phyloP scores from a whole-genome alignment of 2,329 filamentous ascomycete species.

The Cercospora citrullina region DNA sequence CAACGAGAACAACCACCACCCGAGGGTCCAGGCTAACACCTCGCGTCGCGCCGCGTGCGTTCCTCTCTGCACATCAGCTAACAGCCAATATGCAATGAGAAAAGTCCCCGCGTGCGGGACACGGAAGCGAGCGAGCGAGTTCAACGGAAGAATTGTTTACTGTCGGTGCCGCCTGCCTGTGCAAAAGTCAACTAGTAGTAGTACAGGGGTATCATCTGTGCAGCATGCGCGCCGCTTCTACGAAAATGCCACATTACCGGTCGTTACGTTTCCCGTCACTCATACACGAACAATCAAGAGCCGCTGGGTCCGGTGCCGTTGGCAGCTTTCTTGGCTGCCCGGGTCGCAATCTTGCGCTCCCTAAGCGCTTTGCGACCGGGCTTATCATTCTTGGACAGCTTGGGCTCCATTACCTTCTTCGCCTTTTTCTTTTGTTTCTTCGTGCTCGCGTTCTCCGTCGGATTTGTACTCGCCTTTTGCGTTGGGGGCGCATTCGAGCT shows the following conservation, averaged over 20 bases:
- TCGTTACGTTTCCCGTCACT: not conserved
- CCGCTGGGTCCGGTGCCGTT: not conserved
- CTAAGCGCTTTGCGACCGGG: not conserved
- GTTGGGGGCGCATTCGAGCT: not conserved
- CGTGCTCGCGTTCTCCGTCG: slow-evolving; percentile 3
- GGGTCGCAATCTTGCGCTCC: not conserved
- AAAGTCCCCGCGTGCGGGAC: not conserved
- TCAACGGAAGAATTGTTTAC: not conserved
- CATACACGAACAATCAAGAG: not conserved
- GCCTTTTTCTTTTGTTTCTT: slow-evolving; percentile 11
- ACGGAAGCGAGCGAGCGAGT: not conserved
- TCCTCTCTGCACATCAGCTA: not conserved
- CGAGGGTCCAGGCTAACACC: too few relatives aligned
- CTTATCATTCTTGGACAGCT: not conserved
- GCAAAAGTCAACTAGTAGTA: slow-evolving; percentile 5
- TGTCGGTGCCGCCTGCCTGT: slow-evolving; percentile 2
- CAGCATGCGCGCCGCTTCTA: not conserved
- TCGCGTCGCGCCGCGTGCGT: too few relatives aligned
- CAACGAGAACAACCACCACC: too few relatives aligned
- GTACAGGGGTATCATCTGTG: slow-evolving; percentile 7
- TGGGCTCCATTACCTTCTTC: slow-evolving; percentile 6
- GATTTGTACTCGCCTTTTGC: not conserved
- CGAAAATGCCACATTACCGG: slow-evolving; percentile 7
- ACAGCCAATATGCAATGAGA: not conserved
- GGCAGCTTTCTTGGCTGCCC: not conserved